Percentiles rank a stretch among this genome's conserved stretches.
Evolutionary conservation across 2,329 filamentous ascomycete genomes (phyloP).

Genomic region (Drechslerella coelobrocha): DNA sequence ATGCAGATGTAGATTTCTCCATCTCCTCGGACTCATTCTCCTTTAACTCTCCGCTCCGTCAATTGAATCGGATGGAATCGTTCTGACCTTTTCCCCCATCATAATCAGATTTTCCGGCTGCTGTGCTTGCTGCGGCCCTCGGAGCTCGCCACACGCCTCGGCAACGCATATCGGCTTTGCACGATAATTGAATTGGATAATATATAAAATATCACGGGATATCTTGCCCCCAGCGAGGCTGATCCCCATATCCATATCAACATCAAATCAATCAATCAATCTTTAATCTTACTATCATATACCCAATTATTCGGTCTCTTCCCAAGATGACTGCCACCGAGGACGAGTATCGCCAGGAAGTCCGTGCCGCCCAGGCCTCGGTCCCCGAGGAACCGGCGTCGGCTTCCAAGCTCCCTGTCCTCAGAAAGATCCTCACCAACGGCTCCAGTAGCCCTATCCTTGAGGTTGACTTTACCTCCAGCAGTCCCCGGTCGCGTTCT

Average conservation of each 20-base stretch:
- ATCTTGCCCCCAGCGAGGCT: too few relatives aligned
- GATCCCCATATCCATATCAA: not conserved
- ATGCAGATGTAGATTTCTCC: too few relatives aligned
- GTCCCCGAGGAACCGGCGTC: constrained; percentile 50
- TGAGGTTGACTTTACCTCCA: constrained; percentile 55
- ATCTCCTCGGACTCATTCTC: too few relatives aligned
- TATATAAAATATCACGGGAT: constrained; percentile 12
- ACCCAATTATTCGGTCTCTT: not conserved
- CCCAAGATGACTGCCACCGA: constrained; percentile 47
- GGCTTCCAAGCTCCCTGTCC: not conserved
- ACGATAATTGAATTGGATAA: constrained; percentile 11
- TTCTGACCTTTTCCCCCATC: too few relatives aligned
- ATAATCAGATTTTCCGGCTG: too few relatives aligned
- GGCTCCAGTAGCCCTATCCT: constrained; percentile 49
- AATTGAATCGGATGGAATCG: too few relatives aligned
- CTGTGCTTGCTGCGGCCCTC: too few relatives aligned
- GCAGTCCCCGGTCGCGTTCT: constrained; percentile 31
- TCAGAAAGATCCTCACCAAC: constrained; percentile 22
- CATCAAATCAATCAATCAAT: not conserved
- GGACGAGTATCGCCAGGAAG: constrained; percentile 38
- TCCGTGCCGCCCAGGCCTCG: constrained; percentile 35
- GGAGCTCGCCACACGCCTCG: constrained; percentile 33
- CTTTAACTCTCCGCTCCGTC: too few relatives aligned
- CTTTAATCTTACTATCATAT: not conserved
- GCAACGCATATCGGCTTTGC: constrained; percentile 33